Base-by-base conservation (phyloP, 2,329 filamentous ascomycete genomes). In the Orbilia oligospora region DNA sequence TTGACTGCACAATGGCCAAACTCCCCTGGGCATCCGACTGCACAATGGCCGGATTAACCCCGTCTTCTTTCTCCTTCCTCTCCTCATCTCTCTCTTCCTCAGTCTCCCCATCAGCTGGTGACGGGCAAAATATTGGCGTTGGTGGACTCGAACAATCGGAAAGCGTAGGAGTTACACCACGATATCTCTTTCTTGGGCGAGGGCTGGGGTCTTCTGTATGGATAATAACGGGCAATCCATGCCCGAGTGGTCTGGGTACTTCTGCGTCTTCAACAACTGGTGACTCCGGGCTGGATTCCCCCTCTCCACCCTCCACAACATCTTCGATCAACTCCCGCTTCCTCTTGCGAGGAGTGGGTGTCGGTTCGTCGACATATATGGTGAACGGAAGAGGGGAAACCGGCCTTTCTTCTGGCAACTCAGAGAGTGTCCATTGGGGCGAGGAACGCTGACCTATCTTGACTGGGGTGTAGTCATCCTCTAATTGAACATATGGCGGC, bases 1-100 rank as follows among this genome's bases (percentile, higher is more conserved):
- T 48, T 48, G 44, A 48, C 44, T 18, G 46, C 46, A 22, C 46
- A 22, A 49, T 49, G 18, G 46, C 46, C 46, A 22, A 49, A 49
- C 46, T 49, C 46, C 46, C 22, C 46, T 20, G 18, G 20, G 51
- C 27, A 55, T 9, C 51, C 27, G n/a, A 55, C 27, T n/a, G 51
- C 27, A 33, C 27, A 55, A 55, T 20, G 27, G 51, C 51, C 27
- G 51, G 51, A 27, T 33, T 36, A 18, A 27, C 27, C 49, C 9
- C 48, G 14, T 51, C 48, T 24, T n/a, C 48, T 3, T 30, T 3
- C 27, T 30, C 18, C 18, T 6, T 12, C 18, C 24, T 5, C 46
- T 49, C 12, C 46, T 49, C 18, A 1, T 16, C 18, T 24, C 10
- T 30, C 24, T n/a, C 22, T n/a, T 53, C 24, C 12, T 53, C 49